These are phyloP conservation scores for Strobilomyces echinocephalus DNA, from an alignment of 768 basidiomycete genomes.

Conservation along the genomic window DNA sequence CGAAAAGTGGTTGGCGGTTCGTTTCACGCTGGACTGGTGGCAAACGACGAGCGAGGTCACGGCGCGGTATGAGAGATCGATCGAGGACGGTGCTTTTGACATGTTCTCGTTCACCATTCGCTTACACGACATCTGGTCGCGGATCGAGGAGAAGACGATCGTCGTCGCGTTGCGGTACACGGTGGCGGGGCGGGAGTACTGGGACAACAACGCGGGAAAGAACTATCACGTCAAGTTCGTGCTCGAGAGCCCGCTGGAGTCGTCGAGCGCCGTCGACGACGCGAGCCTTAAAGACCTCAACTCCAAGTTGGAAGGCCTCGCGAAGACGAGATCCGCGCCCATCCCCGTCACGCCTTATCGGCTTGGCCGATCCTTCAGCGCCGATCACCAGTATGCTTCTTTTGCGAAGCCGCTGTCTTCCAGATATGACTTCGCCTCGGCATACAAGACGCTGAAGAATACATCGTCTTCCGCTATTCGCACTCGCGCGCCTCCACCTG, in stretches of 20 bases:
- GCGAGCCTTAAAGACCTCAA: conserved; percentile 56
- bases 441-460: conserved; percentile 39
- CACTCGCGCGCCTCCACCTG: conserved; percentile 46
- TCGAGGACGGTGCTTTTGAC: conserved; percentile 45
- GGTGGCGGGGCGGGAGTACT: conserved; percentile 70
- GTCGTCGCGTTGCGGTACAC: conserved; percentile 71
- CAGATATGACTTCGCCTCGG: conserved; percentile 55
- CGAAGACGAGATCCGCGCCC: conserved; percentile 28
- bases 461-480: conserved; percentile 18
- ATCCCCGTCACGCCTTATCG: conserved; percentile 11
- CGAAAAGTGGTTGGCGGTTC: conserved; percentile 79
- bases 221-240: conserved; percentile 78
- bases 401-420: conserved; percentile 41
- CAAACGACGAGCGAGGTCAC: conserved; percentile 93
- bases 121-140: conserved; percentile 69
- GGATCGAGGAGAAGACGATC: conserved; percentile 81
- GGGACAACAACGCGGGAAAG: conserved; percentile 83
- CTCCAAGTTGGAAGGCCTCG: conserved; percentile 64
- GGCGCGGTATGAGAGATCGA: conserved; percentile 56
- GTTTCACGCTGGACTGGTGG: conserved; percentile 94
- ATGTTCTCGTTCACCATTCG: conserved; percentile 74
- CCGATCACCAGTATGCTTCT: conserved; percentile 18
- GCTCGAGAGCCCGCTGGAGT: conserved; percentile 18
- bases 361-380: conserved; percentile 26
- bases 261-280: conserved; percentile 32